Evolutionary conservation across 225 moss, liverwort and hornwort species (phyloP).

Genomic region (Bryum argenteum): DNA sequence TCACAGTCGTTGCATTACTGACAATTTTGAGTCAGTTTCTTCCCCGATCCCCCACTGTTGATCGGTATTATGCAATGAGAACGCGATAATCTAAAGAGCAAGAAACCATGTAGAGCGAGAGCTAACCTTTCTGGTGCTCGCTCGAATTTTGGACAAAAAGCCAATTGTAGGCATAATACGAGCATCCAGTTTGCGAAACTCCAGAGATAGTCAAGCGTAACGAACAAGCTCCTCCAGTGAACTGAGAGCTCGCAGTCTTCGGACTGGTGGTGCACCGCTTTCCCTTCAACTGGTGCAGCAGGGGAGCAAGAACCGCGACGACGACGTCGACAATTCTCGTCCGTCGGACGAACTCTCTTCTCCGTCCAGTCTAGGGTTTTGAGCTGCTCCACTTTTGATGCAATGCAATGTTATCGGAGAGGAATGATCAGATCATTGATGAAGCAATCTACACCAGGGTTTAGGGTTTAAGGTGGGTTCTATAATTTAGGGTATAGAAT

Average conservation of each 20-base stretch:
- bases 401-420: background rate
- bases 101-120: background rate
- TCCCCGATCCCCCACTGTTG: background rate
- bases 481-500: too few species aligned
- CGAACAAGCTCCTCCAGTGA: conserved; percentile 33
- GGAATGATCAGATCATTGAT: background rate
- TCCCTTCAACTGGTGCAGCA: background rate
- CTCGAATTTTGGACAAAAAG: background rate
- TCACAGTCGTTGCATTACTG: conserved; percentile 15
- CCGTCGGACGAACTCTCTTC: conserved; percentile 29
- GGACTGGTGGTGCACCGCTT: conserved; percentile 29
- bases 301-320: conserved; percentile 1
- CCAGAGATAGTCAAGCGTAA: conserved; percentile 22
- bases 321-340: conserved; percentile 34
- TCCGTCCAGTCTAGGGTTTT: conserved; percentile 48
- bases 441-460: background rate
- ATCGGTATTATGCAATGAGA: too few species aligned
- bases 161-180: background rate
- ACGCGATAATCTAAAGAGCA: conserved; percentile 12
- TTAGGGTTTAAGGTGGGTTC: conserved; percentile 4
- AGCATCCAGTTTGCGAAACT: conserved; percentile 18
- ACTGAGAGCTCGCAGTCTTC: background rate
- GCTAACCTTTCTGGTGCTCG: conserved; percentile 30
- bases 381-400: background rate
- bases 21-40: background rate